Base-by-base conservation (phyloP, 331 rosid species). In the Ulmus americana region DNA sequence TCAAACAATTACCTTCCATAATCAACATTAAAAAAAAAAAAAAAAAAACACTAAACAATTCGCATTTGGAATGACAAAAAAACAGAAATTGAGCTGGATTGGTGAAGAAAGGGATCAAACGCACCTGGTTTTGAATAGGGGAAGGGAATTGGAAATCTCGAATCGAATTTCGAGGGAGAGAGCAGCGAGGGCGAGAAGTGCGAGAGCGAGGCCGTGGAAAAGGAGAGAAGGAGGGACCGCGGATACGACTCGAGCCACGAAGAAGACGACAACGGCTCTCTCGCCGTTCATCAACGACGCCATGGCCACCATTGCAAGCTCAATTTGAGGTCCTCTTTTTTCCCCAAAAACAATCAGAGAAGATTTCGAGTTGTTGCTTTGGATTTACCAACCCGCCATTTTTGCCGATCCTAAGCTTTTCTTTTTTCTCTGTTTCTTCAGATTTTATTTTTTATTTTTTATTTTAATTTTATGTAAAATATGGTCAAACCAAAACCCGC, bases 211-310 rank as follows among this genome's bases (percentile, higher is more conserved):
- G 70, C 87, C 96, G 35, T 74, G 95, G 59, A 69, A 63, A 81
- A 88, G 72, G 62, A 90, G 96, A 73, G 95, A 79, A 74, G 20
- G 13, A 0, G 94, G 86, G 44, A 90, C 94, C 10, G 94, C 79
- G 61, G 14, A 73, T 51, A 87, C 53, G 52, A 87, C 64, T 49
- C 49, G 70, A 51, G 45, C 70, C 59, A 88, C 56, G 85, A 91
- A 88, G 6, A 86, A 72, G n/a, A 76, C 55, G 49, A 84, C 86
- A 68, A 88, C 90, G 18, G 77, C 64, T 74, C 96, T 81, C 81
- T 91, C 97, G 40, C 97, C 95, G 83, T 76, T 78, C 70, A 82
- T 12, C 65, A 63, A 53, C 61, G 74, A 18, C 35, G 70, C 77
- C 86, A 68, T 56, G 59, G 70, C 38, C 45, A 60, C 67, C 81